Conservation (phyloP, 257 asterid species). For the Salvia rosmarinus region DNA sequence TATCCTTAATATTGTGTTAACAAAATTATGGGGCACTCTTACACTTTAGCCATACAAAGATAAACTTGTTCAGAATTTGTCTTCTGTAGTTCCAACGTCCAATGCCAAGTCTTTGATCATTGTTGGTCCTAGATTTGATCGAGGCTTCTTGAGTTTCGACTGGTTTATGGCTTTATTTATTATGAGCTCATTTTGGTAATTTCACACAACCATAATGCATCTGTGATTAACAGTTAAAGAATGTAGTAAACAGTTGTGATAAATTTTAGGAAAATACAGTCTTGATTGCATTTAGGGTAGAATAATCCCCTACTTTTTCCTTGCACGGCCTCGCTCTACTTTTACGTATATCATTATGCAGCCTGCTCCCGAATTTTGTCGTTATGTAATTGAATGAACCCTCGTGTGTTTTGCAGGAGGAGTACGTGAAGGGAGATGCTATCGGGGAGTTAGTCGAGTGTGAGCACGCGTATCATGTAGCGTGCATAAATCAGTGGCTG, state of each 20-base stretch:
- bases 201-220: too few relatives aligned
- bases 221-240: too few relatives aligned
- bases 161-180: too few relatives aligned
- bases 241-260: background rate
- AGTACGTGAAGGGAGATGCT: constrained; percentile 65
- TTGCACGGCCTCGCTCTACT: background rate
- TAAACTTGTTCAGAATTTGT: too few relatives aligned
- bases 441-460: constrained; percentile 71
- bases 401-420: constrained; percentile 60
- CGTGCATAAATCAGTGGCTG: constrained; percentile 75
- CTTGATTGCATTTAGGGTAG: background rate
- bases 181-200: too few relatives aligned
- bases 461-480: constrained; percentile 65
- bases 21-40: too few relatives aligned
- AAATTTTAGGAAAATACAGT: background rate
- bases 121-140: too few relatives aligned
- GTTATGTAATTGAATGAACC: background rate
- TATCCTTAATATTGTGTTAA: too few relatives aligned
- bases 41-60: too few relatives aligned
- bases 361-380: background rate
- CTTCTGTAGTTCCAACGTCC: too few relatives aligned
- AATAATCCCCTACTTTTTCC: background rate
- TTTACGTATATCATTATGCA: background rate
- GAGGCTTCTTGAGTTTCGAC: too few relatives aligned
- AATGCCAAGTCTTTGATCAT: too few relatives aligned